A percentile compares a stretch with the other conserved stretches of the same genome.
Conservation (phyloP, 129 eudicot species). For the Erigeron canadensis region DNA sequence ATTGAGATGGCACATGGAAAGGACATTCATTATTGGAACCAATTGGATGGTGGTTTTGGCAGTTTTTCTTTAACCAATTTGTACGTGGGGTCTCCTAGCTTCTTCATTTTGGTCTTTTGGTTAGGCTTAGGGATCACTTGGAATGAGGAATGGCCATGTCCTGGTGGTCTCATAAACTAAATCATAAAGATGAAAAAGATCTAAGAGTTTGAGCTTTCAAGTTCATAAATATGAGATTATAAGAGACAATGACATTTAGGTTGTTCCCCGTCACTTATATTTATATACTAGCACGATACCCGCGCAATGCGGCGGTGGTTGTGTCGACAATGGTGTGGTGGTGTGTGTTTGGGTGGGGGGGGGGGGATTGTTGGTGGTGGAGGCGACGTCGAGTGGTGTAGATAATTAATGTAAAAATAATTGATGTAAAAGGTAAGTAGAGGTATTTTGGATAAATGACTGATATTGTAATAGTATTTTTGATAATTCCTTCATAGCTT, state of each 20-base stretch:
- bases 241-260: neutral
- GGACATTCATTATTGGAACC: slow-evolving; percentile 39
- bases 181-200: neutral
- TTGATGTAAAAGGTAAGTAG: no score
- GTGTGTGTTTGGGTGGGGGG: no score
- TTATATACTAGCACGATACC: no score
- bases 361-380: no score
- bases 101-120: slow-evolving; percentile 9
- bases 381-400: no score
- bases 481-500: no score
- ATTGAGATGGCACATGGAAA: slow-evolving; percentile 39
- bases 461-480: no score
- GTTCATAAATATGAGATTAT: neutral
- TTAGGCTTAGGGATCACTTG: slow-evolving; percentile 4
- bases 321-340: no score
- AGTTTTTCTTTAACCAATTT: slow-evolving; percentile 27
- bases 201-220: neutral
- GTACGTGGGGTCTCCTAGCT: slow-evolving; percentile 25
- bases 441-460: no score
- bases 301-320: no score
- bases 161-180: neutral
- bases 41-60: slow-evolving; percentile 35
- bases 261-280: no score
- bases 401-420: no score
- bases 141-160: neutral